Base-by-base conservation (phyloP, 1,284 basidiomycete genomes). In the Vanrija sp. region DNA sequence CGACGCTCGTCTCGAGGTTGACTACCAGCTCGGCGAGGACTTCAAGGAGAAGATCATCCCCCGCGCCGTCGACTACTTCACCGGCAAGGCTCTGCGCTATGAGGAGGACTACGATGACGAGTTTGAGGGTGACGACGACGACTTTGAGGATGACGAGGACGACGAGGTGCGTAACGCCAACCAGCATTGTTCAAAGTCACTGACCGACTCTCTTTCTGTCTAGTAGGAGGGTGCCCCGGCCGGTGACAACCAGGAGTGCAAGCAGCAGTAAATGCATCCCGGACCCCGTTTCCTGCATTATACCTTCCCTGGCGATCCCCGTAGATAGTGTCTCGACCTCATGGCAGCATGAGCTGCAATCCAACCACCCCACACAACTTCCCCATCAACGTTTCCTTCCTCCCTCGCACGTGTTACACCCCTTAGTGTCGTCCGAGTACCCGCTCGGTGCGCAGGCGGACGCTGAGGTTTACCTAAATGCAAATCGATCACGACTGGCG, bases 11-110 rank as follows among this genome's bases (percentile, higher is more conserved):
- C 83, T 98, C 51, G 95, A 97, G 81, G 82, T 94, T 63, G 95
- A 98, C 80, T 98, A 97, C 78, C 94, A 97, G 81, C 89, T 98
- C 69, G 95, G 94, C 51, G 95, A 98, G 81, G 95, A 98, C 78
- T 81, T 98, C 71, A 98, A 98, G 81, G 95, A 98, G 78, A 89
- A 92, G 88, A 85, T 98, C 74, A 91, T 98, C 64, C 93, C 95
- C 49, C 89, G 89, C 63, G 94, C 94, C 19, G 82, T 98, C 63
- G 94, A 93, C 76, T 93, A 87, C 80, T 97, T 97, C 79, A 97
- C 94, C 18, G 95, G 95, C 69, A 95, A 96, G 79, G 92, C 93
- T 18, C 83, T 97, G 51, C 86, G 91, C 68, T 93, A 88, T 72
- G 94, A 96, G 65, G 82, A 86, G 63, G 73, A 86, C 59, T 87